Conservation (phyloP, 192 early-diverging fungal genomes). For the Coemansia sp. region DNA sequence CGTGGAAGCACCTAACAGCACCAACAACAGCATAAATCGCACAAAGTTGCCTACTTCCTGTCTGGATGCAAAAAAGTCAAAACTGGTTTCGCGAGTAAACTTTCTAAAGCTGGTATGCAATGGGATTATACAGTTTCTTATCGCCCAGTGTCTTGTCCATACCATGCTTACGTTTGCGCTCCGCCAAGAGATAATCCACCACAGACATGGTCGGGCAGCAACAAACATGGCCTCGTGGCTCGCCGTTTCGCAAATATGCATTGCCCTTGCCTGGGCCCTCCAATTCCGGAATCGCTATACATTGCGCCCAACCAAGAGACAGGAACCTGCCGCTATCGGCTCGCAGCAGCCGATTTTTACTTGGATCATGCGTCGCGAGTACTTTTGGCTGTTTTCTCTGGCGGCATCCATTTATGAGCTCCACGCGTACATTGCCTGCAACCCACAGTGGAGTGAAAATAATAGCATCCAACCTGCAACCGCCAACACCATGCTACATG, state of each 20-base stretch:
- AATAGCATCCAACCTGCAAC: conserved; percentile 19
- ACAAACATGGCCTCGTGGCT: conserved; percentile 26
- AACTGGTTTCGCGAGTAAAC: conserved; percentile 8
- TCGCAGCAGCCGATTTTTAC: conserved; percentile 2
- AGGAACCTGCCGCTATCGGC: background rate
- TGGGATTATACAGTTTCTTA: conserved; percentile 27
- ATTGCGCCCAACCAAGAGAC: conserved; percentile 15
- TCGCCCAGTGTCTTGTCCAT: conserved; percentile 42
- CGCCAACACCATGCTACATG: conserved; percentile 37
- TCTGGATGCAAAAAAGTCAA: background rate
- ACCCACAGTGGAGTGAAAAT: conserved; percentile 6
- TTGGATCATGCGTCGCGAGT: conserved; percentile 35
- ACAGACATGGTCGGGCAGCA: conserved; percentile 13
- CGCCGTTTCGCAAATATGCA: conserved; percentile 41
- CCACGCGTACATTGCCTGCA: conserved; percentile 43
- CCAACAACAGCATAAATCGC: background rate
- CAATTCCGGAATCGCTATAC: conserved; percentile 29
- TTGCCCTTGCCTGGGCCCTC: conserved; percentile 29
- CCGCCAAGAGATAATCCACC: conserved; percentile 38
- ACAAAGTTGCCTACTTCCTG: background rate
- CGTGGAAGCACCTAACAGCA: background rate
- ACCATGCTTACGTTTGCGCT: conserved; percentile 47
- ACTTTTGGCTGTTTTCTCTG: conserved; percentile 45
- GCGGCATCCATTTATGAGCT: conserved; percentile 39
- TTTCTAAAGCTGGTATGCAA: conserved; percentile 33